Evolutionary conservation across 116 monocot genomes (phyloP), one percentile per base, ranked within the genome.

Genomic region (Iris pallida): DNA sequence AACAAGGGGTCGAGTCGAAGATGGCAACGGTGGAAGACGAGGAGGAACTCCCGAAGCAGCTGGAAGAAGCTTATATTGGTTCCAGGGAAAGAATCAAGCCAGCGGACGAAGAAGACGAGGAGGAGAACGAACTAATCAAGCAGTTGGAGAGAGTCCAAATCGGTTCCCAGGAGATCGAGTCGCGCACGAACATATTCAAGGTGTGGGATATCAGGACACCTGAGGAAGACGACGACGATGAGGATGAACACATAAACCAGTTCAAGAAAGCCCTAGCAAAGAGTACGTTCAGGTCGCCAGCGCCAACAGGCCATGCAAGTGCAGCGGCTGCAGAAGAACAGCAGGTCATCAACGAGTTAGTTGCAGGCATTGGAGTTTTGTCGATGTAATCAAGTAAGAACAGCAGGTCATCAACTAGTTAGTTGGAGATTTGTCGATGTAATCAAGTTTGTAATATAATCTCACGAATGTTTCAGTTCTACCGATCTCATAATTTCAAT

Each of bases 251-350:
- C 45, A 42, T 61, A 19, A 57, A 8, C 16, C 55, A 61, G 56
- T 68, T 76, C 55, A 76, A 71, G 65, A 71, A 51, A 44, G 70
- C 42, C 9, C 44, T 77, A 47, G 51, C 20, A 56, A 44, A 11
- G 62, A 64, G 47, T 30, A n/a, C 30, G 40, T 11, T 11, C 16
- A 0, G 5, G 51, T 14, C 14, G 56, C 14, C n/a, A 15, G 2
- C 14, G 46, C 9, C 30, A 3, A 30, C 30, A 30, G 30, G 3
- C 3, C 3, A 30, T 30, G 30, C 30, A 30, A 30, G 30, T 2
- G 10, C 10, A 8, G 11, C 20, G 16, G 20, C 7, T 19, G 47
- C 14, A 47, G 20, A 14, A 1, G 30, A 11, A 47, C 11, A 57
- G 11, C 43, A 14, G 16, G 16, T 52, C 5, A 47, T 77, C 4